Evolutionary conservation across 2,329 filamentous ascomycete species (phyloP), one percentile per base, ranked within the genome.

Genomic region (Fusarium torreyae): DNA sequence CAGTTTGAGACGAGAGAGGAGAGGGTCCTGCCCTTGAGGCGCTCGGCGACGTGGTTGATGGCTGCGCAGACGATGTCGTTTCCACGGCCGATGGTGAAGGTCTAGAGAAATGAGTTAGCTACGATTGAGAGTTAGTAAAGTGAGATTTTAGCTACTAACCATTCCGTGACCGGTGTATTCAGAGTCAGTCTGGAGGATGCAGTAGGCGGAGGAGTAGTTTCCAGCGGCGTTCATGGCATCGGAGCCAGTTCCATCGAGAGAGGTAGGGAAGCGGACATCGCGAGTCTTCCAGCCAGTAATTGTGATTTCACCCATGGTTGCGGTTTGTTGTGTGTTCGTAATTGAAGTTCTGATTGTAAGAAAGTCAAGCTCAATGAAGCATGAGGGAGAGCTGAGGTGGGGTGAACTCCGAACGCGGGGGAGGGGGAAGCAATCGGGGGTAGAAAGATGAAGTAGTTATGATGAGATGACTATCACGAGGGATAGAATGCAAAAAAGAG

Each of bases 201-300:
- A 97, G 85, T 97, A 98, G n/a, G 94, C 94, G 14, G 94, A 87
- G 2, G 94, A 97, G 82, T 97, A 97, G 81, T 97, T 94, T 66
- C 94, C 92, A 4, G 94, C 94, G 5, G 93, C 92, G 77, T 98
- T 97, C 94, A 97, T 98, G 76, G 94, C 94, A 87, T 98, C 94
- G 10, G 93, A 97, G 75, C 94, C 94, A n/a, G 94, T 97, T 84
- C 95, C 96, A 82, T 97, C 94, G 65, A 98, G 89, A 40, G 94
- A 97, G n/a, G 94, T 98, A 80, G 91, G 91, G 78, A 94, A 94
- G 73, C 91, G 89, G 78, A 94, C 90, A 82, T 94, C 91, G 77
- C 90, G 86, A 62, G 90, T 92, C 70, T 82, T 84, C 84, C 89
- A 93, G 68, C 89, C 88, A 56, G 90, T 93, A 77, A 94, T 92